phyloP scores from a whole-genome alignment of 441 rosid species.

The Jatropha multifida region DNA sequence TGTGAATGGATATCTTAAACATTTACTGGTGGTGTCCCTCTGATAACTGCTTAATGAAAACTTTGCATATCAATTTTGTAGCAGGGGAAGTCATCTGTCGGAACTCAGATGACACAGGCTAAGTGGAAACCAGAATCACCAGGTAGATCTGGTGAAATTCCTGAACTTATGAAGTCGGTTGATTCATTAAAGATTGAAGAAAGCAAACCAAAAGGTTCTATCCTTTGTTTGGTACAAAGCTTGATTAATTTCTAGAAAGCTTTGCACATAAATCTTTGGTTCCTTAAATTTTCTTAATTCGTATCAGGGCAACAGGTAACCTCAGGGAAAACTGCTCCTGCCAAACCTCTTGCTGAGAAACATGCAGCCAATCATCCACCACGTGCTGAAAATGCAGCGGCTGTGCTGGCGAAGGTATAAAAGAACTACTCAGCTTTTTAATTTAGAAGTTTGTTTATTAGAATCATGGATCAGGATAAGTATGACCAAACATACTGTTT shows the following conservation, averaged over 20 bases:
- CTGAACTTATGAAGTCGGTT: slow-evolving; percentile 60
- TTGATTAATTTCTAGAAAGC: slow-evolving; percentile 7
- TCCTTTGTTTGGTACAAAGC: slow-evolving; percentile 17
- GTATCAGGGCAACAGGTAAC: slow-evolving; percentile 63
- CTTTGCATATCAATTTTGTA: too few relatives aligned
- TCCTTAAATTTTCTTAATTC: slow-evolving; percentile 13
- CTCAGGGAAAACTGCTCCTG: slow-evolving; percentile 44
- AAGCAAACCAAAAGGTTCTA: slow-evolving; percentile 59
- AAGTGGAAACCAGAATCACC: slow-evolving; percentile 89
- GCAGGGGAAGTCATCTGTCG: too few relatives aligned
- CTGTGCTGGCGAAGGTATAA: slow-evolving; percentile 82
- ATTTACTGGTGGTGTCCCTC: too few relatives aligned
- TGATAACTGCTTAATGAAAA: too few relatives aligned
- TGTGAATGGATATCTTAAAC: too few relatives aligned
- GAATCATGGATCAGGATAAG: slow-evolving; percentile 12
- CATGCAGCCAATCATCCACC: slow-evolving; percentile 94
- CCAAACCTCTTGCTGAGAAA: slow-evolving; percentile 51
- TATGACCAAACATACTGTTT: neutral
- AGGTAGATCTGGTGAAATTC: slow-evolving; percentile 64
- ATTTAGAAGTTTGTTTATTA: neutral
- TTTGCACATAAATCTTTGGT: slow-evolving; percentile 10
- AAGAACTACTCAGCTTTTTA: slow-evolving; percentile 3
- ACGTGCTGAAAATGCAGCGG: slow-evolving; percentile 77
- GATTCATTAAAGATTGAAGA: slow-evolving; percentile 64
- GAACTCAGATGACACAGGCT: slow-evolving; percentile 44